phyloP scores from a whole-genome alignment of 306 rosid genomes.

The Malus sylvestris region DNA sequence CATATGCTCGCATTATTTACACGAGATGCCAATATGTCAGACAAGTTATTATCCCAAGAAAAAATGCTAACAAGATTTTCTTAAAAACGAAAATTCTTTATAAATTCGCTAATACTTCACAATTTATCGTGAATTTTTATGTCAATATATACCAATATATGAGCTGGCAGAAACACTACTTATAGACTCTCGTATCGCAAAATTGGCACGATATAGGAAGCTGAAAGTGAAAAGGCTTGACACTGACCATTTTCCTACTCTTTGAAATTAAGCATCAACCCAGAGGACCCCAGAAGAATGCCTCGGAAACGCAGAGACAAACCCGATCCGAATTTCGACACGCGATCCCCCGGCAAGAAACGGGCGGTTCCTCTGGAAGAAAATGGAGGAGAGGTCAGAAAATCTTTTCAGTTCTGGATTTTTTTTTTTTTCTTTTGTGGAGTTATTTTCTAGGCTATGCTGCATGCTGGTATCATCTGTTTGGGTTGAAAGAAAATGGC shows the following conservation, averaged over 20 bases:
- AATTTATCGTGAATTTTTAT: no score
- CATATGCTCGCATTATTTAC: no score
- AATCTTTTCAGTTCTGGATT: not conserved
- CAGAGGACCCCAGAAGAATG: not conserved
- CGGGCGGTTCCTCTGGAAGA: slow-evolving; percentile 35
- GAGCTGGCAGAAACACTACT: no score
- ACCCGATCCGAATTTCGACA: slow-evolving; percentile 6
- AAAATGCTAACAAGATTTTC: no score
- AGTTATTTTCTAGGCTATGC: not conserved
- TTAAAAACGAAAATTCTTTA: no score
- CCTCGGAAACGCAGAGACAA: slow-evolving; percentile 2
- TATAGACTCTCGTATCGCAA: no score
- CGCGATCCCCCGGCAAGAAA: slow-evolving; percentile 33
- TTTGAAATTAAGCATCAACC: not conserved
- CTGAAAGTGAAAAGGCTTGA: not conserved
- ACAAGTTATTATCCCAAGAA: no score
- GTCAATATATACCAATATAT: no score
- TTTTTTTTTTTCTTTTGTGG: no score
- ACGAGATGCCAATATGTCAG: no score
- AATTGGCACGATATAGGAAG: no score
- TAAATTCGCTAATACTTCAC: no score
- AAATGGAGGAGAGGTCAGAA: slow-evolving; percentile 1
- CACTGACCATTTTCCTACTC: not conserved
- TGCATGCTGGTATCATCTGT: not conserved
- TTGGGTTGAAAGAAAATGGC: not conserved